Percentiles rank a stretch among this genome's conserved stretches.
Conservation (phyloP, 495 filamentous ascomycete genomes). For the Neurospora tetraspora region DNA sequence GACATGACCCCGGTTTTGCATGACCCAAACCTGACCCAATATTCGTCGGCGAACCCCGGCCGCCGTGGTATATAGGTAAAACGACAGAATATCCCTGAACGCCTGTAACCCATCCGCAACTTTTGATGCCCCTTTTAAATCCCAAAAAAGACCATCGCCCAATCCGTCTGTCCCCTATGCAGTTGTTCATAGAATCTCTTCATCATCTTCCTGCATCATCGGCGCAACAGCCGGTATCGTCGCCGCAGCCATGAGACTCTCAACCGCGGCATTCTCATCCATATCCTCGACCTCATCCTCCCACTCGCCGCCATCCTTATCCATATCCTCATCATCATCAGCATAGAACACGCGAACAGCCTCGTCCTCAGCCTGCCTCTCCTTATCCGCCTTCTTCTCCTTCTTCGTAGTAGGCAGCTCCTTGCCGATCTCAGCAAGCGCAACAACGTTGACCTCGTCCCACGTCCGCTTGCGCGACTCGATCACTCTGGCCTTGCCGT, state of each 20-base stretch:
- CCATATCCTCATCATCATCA: slow-evolving; percentile 16
- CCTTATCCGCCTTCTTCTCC: slow-evolving; percentile 8
- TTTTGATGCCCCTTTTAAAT: neutral
- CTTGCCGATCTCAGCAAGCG: neutral
- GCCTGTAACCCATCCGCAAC: neutral
- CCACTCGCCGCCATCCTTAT: slow-evolving; percentile 10
- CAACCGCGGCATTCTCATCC: neutral
- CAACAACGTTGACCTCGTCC: slow-evolving; percentile 49
- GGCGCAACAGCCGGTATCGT: neutral
- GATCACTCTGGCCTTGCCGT: slow-evolving; percentile 49
- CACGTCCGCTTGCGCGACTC: slow-evolving; percentile 43
- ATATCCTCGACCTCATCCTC: slow-evolving; percentile 1
- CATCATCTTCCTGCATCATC: slow-evolving; percentile 5
- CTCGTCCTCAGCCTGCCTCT: slow-evolving; percentile 11
- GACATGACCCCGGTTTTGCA: neutral
- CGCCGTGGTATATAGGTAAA: neutral
- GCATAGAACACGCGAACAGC: slow-evolving; percentile 13
- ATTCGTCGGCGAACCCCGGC: neutral
- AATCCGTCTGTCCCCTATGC: neutral
- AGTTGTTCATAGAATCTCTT: slow-evolving; percentile 13
- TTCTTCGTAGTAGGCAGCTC: neutral
- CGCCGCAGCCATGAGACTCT: neutral
- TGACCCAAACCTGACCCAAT: neutral
- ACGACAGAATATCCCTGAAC: neutral
- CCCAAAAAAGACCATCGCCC: neutral